A percentile compares a stretch with the other conserved stretches of the same genome.
Conservation (phyloP, 1,139 yeast species). For the Saccharomyces hybrid region DNA sequence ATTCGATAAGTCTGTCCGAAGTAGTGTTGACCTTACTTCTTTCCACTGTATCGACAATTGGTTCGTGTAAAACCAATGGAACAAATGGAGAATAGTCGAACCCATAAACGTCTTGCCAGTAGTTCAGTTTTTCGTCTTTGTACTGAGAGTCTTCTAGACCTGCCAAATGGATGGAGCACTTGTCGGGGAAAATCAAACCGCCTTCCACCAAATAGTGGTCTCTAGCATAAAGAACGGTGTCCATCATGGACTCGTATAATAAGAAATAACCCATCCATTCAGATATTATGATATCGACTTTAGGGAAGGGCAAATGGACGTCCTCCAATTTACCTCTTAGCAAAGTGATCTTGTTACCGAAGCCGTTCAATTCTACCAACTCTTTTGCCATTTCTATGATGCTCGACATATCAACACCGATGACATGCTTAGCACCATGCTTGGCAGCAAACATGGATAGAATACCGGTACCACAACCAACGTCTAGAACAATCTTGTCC, state of each 20-base stretch:
- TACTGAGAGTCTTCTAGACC: slow-evolving; percentile 93
- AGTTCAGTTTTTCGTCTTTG: slow-evolving; percentile 85
- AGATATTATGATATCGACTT: slow-evolving; percentile 91
- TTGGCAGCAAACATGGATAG: slow-evolving; percentile 95
- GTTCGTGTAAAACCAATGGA: slow-evolving; percentile 81
- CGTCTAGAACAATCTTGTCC: slow-evolving; percentile 93
- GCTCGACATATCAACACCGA: slow-evolving; percentile 95
- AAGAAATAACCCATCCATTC: slow-evolving; percentile 99
- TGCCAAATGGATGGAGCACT: slow-evolving; percentile 83
- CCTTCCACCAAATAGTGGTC: slow-evolving; percentile 81
- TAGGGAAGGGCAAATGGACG: slow-evolving; percentile 64
- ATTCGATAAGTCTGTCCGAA: slow-evolving; percentile 61
- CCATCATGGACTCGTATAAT: slow-evolving; percentile 95
- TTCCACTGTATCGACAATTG: slow-evolving; percentile 89
- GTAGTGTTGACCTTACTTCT: slow-evolving; percentile 69
- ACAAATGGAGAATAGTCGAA: slow-evolving; percentile 78
- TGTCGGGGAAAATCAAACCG: slow-evolving; percentile 93
- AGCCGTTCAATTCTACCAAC: slow-evolving; percentile 78
- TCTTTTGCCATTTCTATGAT: slow-evolving; percentile 91
- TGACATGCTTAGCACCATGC: slow-evolving; percentile 95
- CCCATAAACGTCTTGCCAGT: slow-evolving; percentile 97
- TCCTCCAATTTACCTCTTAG: slow-evolving; percentile 94
- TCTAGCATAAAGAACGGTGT: slow-evolving; percentile 90
- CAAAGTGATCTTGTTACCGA: slow-evolving; percentile 78
- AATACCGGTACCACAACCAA: slow-evolving; percentile 98